Evolutionary conservation across 2,329 filamentous ascomycete genomes (phyloP), one percentile per base, ranked within the genome.

Genomic region (Westerdykella sp.): DNA sequence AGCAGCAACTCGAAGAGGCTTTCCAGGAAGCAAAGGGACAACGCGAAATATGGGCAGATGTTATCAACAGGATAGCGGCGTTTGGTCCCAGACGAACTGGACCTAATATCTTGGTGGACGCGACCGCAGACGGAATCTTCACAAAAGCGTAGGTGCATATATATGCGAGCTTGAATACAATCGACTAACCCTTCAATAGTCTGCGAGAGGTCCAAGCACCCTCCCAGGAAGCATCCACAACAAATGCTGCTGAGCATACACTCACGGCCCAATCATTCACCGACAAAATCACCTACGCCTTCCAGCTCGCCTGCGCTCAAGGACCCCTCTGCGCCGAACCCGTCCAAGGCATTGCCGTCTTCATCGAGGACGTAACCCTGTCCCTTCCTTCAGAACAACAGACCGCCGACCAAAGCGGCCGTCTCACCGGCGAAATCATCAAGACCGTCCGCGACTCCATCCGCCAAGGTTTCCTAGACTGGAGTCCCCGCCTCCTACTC

Each of bases 301-400:
- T 98, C 75, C 93, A 98, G 65, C 83, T 97, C 13, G 85, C 88
- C 32, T 94, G 84, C 1, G 79, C 82, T 16, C 88, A 95, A 68
- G 93, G 93, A 0, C 90, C 93, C 0, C 78, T 97, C 40, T 97
- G 93, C 68, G 79, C 87, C 56, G 93, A 98, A 64, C 91, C 93
- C 0, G 82, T 96, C 38, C 91, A 96, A 70, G 93, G 93, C 39
- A 78, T 96, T 18, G 93, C 90, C 34, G 86, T 97, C 38, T 85
- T 95, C 65, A 74, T 98, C 39, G 90, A 98, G 66, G 83, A 88
- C 37, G 73, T 96, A 23, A 70, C 74, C 4, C 73, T 94, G 28
- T 71, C 75, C 42, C 72, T 79, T 4, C 69, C 74, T 2, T 68
- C 74, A 1, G 76, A 78, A 6, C 59, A 65, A 12, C 62, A 73